Percentiles rank a stretch among this genome's conserved stretches.
Conservation (phyloP, 331 rosid genomes). For the Acacia pycnantha region DNA sequence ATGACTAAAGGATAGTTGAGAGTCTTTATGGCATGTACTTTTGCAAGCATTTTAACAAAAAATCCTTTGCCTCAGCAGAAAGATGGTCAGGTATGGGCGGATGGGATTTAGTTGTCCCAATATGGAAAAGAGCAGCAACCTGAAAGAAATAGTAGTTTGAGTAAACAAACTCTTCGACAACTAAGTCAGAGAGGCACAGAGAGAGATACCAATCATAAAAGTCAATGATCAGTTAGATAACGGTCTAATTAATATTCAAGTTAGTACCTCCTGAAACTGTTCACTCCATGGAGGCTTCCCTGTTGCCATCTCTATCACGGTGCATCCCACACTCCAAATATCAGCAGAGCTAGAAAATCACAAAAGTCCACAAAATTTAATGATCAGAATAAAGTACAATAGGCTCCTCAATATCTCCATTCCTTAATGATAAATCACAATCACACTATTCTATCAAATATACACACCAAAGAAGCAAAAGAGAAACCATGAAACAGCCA, state of each 20-base stretch:
- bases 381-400: conserved; percentile 19
- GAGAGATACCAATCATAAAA: neutral
- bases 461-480: neutral
- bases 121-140: conserved; percentile 98
- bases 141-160: conserved; percentile 42
- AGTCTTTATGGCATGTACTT: conserved; percentile 49
- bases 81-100: conserved; percentile 98
- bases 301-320: conserved; percentile 99
- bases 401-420: neutral
- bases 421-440: conserved; percentile 14
- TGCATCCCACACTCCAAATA: conserved; percentile 99
- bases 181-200: neutral
- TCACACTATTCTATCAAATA: neutral
- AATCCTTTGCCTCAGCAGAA: conserved; percentile 82
- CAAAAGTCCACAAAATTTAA: conserved; percentile 32
- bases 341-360: conserved; percentile 84
- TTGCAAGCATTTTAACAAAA: conserved; percentile 88
- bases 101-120: conserved; percentile 97
- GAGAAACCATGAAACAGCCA: neutral
- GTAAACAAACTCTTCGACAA: conserved; percentile 17
- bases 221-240: conserved; percentile 16
- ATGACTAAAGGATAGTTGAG: conserved; percentile 12
- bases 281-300: conserved; percentile 99
- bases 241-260: conserved; percentile 13
- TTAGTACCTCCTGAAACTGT: conserved; percentile 91